phyloP scores from a whole-genome alignment of 352 stramenopile species.

The Phytophthora sansomeana region DNA sequence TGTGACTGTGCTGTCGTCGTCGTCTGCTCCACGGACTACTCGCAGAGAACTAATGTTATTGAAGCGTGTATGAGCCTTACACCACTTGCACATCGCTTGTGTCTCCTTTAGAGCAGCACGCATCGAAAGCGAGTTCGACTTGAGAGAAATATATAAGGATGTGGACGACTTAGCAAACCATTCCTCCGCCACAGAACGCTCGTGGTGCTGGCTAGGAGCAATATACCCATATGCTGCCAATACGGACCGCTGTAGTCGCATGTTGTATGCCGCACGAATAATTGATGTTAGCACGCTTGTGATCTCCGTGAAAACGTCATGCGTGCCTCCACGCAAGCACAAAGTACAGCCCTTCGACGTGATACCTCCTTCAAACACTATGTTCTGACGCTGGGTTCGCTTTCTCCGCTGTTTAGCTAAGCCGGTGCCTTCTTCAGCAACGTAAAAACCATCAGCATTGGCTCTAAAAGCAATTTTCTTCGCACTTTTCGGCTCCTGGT shows the following conservation, averaged over 20 bases:
- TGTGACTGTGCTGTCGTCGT: constrained; percentile 21
- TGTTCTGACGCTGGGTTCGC: constrained; percentile 80
- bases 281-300: constrained; percentile 65
- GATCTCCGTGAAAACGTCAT: constrained; percentile 75
- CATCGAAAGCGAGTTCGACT: constrained; percentile 89
- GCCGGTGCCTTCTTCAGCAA: constrained; percentile 21
- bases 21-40: constrained; percentile 37
- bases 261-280: constrained; percentile 82
- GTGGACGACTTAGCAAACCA: constrained; percentile 85
- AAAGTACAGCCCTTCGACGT: constrained; percentile 81
- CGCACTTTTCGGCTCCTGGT: constrained; percentile 78
- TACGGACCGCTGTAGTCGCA: constrained; percentile 73
- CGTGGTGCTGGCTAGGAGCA: constrained; percentile 51
- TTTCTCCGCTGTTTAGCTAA: constrained; percentile 47
- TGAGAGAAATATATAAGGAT: constrained; percentile 86
- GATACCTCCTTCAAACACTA: constrained; percentile 87
- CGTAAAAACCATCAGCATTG: constrained; percentile 32
- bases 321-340: constrained; percentile 75
- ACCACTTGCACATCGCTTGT: constrained; percentile 85
- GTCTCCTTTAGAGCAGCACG: constrained; percentile 83
- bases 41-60: constrained; percentile 88
- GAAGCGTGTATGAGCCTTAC: constrained; percentile 82
- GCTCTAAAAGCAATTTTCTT: constrained; percentile 57
- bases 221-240: constrained; percentile 71
- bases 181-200: constrained; percentile 79